A percentile compares a stretch with the other conserved stretches of the same genome.
phyloP scores from a whole-genome alignment of 345 rosid species.

The Crucihimalaya himalaica region DNA sequence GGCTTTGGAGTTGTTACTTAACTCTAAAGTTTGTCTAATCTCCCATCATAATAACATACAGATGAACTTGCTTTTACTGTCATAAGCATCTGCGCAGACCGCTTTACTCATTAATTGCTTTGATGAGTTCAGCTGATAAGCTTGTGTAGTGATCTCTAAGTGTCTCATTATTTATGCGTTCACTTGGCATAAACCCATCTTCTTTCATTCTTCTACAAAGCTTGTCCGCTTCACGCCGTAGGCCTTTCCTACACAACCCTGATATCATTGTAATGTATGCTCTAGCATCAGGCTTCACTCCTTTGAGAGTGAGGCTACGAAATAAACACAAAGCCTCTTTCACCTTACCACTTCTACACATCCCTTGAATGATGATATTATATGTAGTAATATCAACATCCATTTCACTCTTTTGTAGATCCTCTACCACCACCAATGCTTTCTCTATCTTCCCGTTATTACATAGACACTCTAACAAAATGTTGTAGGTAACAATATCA shows the following conservation, averaged over 20 bases:
- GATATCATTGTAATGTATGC: constrained; percentile 32
- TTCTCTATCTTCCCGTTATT: constrained; percentile 28
- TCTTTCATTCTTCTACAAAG: constrained; percentile 33
- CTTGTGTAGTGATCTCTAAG: constrained; percentile 24
- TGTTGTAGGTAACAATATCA: constrained; percentile 30
- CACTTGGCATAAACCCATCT: constrained; percentile 30
- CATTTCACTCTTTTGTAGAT: constrained; percentile 16
- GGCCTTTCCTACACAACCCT: constrained; percentile 30
- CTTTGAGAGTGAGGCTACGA: constrained; percentile 23
- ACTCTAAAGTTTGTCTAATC: background rate
- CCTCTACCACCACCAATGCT: constrained; percentile 28
- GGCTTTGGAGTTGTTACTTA: background rate
- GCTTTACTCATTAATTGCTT: constrained; percentile 9
- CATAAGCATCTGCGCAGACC: background rate
- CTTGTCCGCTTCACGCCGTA: constrained; percentile 31
- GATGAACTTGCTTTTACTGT: background rate
- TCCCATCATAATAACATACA: background rate
- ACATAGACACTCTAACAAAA: constrained; percentile 29
- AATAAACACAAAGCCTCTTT: constrained; percentile 24
- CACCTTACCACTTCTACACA: constrained; percentile 32
- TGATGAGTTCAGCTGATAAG: constrained; percentile 30
- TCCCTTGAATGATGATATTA: constrained; percentile 33
- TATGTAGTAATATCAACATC: constrained; percentile 24
- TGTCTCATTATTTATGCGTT: background rate
- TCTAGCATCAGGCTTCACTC: constrained; percentile 34